Evolutionary conservation across 495 filamentous ascomycete species (phyloP).

Genomic region (Beverwykella pulmonaria): DNA sequence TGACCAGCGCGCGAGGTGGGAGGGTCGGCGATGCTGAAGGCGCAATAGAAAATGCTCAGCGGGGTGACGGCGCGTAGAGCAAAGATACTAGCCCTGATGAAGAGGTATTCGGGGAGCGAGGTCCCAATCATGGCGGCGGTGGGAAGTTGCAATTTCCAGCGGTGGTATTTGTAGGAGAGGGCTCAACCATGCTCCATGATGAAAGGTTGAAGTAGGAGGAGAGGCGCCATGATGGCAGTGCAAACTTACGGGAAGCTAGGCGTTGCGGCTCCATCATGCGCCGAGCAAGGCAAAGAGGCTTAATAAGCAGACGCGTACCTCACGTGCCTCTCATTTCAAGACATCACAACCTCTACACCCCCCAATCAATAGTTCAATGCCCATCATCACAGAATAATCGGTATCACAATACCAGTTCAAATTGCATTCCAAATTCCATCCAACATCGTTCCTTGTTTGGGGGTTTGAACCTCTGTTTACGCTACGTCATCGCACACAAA

Average conservation of each 20-base stretch:
- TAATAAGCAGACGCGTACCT: too few relatives aligned
- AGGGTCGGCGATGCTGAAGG: slow-evolving; percentile 41
- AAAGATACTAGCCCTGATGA: slow-evolving; percentile 24
- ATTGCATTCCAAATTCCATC: too few relatives aligned
- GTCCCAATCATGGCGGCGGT: slow-evolving; percentile 32
- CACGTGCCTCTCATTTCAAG: too few relatives aligned
- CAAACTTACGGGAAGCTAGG: neutral
- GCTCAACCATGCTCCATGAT: neutral
- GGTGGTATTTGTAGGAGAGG: neutral
- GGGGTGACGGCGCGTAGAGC: slow-evolving; percentile 48
- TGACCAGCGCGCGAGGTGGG: slow-evolving; percentile 38
- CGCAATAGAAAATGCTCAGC: slow-evolving; percentile 53
- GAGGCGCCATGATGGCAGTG: neutral
- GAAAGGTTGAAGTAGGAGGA: neutral
- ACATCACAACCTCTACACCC: too few relatives aligned
- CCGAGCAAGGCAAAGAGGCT: too few relatives aligned
- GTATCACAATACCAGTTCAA: too few relatives aligned
- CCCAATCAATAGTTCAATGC: too few relatives aligned
- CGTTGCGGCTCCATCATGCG: neutral
- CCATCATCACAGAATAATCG: too few relatives aligned
- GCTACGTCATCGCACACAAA: too few relatives aligned
- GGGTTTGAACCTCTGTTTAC: too few relatives aligned
- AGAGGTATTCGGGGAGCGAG: slow-evolving; percentile 27
- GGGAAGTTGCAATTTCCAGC: neutral
- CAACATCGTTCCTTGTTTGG: too few relatives aligned